Conservation (phyloP, 2,329 filamentous ascomycete genomes). For the Fusarium subtropicale region DNA sequence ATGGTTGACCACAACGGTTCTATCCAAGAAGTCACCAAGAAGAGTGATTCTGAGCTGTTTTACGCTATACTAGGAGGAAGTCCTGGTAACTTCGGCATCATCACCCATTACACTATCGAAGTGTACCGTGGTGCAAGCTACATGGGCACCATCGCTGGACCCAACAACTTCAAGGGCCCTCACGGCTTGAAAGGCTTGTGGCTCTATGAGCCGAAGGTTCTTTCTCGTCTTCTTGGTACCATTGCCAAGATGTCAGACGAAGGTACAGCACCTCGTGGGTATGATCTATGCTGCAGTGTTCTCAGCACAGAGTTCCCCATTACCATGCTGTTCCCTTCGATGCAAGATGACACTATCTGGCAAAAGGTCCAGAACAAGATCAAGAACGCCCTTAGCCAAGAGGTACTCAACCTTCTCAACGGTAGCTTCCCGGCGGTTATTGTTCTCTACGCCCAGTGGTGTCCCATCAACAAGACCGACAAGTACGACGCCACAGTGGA, state of each 20-base stretch:
- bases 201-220: slow-evolving; percentile 54
- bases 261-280: slow-evolving; percentile 57
- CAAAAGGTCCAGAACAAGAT: slow-evolving; percentile 50
- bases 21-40: slow-evolving; percentile 59
- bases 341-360: slow-evolving; percentile 46
- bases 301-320: slow-evolving; percentile 56
- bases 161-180: slow-evolving; percentile 33
- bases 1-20: slow-evolving; percentile 61
- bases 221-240: slow-evolving; percentile 54
- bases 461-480: slow-evolving; percentile 54
- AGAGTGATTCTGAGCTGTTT: slow-evolving; percentile 66
- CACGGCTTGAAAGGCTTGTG: slow-evolving; percentile 55
- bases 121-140: slow-evolving; percentile 54
- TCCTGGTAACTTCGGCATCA: slow-evolving; percentile 67
- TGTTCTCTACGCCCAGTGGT: slow-evolving; percentile 62
- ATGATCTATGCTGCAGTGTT: slow-evolving; percentile 60
- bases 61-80: slow-evolving; percentile 70
- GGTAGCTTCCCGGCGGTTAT: slow-evolving; percentile 56
- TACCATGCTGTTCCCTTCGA: slow-evolving; percentile 52
- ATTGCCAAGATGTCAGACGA: slow-evolving; percentile 60
- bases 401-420: slow-evolving; percentile 52
- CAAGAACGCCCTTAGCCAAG: slow-evolving; percentile 52
- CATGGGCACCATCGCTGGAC: slow-evolving; percentile 44
- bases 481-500: slow-evolving; percentile 50
- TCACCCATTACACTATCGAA: slow-evolving; percentile 63